Evolutionary conservation across 768 basidiomycete species (phyloP), one percentile per base, ranked within the genome.

Genomic region (Tulasnella calospora): DNA sequence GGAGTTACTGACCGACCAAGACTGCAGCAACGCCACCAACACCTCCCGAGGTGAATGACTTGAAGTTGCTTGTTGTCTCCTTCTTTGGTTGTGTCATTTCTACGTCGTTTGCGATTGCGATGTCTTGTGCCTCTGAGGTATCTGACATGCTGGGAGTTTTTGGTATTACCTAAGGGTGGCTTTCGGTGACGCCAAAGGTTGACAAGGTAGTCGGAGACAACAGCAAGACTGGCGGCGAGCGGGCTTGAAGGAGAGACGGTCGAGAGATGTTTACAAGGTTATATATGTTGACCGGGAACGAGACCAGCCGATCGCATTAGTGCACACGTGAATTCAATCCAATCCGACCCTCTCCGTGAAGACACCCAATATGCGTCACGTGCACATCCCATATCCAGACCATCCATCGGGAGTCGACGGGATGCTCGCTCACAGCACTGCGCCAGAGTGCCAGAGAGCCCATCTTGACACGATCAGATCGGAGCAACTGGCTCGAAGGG

Each of bases 11-110:
- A 95, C 95, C 96, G 80, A 98, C 96, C 35, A 97, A 88, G 19
- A 98, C 96, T 41, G 92, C 93, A 80, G 90, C 87, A 76, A 91
- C 86, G 80, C 98, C 98, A 79, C 98, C 98, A 81, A 94, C 92
- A 51, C 98, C 98, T 81, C 98, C 98, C 41, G 95, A 90, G 76
- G 97, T 87, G 86, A 99, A 99, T 4, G 95, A 90, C 85, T 98
- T 99, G 80, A 89, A 81, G 38, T 86, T 86, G 80, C 86, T 86
- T 6, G 81, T 80, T 15, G 86, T 80, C 46, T 80, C 80, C 72
- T 79, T 80, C 40, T 38, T 40, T 67, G 57, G 61, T 8, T 41
- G 61, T 75, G 74, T 46, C 41, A 55, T 55, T 46, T 78, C 51
- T 3, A 78, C 35, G 44, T 78, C 70, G 21, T 70, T n/a, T 35